A percentile compares a stretch with the other conserved stretches of the same genome.
These are phyloP conservation scores for Monosporascus sp. DNA, from an alignment of 2,329 filamentous ascomycete genomes.

Conservation along the genomic window DNA sequence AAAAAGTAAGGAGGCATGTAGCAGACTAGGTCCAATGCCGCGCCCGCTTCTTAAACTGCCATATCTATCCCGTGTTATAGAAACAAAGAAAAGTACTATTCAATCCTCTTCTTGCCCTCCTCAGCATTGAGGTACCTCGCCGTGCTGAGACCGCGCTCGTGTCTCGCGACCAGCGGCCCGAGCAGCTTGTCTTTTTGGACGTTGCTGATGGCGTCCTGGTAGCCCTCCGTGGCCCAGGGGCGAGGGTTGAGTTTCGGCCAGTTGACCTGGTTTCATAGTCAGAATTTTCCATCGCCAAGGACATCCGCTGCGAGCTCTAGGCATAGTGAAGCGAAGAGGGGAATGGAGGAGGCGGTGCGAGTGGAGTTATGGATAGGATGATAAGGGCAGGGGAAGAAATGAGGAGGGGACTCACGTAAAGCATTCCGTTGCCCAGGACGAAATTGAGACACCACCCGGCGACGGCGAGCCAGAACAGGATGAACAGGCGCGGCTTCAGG, in stretches of 20 bases:
- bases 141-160: slow-evolving; percentile 80
- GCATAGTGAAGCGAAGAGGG: too few species aligned
- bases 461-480: slow-evolving; percentile 70
- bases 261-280: slow-evolving; percentile 65
- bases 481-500: slow-evolving; percentile 78
- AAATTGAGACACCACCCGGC: slow-evolving; percentile 71
- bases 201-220: slow-evolving; percentile 77
- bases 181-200: slow-evolving; percentile 79
- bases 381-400: not conserved
- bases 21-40: too few species aligned
- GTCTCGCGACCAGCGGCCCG: slow-evolving; percentile 65
- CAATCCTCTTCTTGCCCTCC: slow-evolving; percentile 97
- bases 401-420: slow-evolving; percentile 68
- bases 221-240: slow-evolving; percentile 80
- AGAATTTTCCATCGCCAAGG: not conserved
- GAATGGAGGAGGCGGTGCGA: not conserved
- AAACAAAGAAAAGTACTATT: slow-evolving; percentile 42
- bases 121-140: slow-evolving; percentile 79
- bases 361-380: slow-evolving; percentile 5
- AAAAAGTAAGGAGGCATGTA: too few species aligned
- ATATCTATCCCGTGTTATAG: too few species aligned
- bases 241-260: slow-evolving; percentile 96
- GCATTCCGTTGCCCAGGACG: slow-evolving; percentile 77
- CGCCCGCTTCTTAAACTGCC: too few species aligned
- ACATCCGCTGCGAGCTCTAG: too few species aligned